A percentile compares a stretch with the other conserved stretches of the same genome.
Conservation (phyloP, 2,329 filamentous ascomycete genomes). For the Neocatenulostroma microsporum region DNA sequence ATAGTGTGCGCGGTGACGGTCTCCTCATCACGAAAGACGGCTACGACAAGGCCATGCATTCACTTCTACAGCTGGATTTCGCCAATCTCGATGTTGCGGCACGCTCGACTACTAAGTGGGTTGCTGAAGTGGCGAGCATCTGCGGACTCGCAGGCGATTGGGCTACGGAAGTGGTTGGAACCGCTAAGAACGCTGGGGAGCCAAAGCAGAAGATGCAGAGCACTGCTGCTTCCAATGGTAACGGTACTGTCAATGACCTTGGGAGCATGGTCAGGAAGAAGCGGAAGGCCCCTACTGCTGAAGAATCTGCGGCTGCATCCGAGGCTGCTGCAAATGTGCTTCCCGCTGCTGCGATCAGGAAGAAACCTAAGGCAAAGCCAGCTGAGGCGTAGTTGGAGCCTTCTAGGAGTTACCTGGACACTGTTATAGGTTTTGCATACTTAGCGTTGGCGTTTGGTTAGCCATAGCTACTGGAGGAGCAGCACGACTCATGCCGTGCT, state of each 20-base stretch:
- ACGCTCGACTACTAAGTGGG: constrained; percentile 62
- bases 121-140: constrained; percentile 50
- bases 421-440: too few relatives aligned
- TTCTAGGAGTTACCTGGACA: too few relatives aligned
- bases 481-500: too few relatives aligned
- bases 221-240: background rate
- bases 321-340: constrained; percentile 42
- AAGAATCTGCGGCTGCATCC: constrained; percentile 2
- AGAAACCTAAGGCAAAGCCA: constrained; percentile 53
- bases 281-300: constrained; percentile 30
- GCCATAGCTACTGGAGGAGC: too few relatives aligned
- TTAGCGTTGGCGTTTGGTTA: too few relatives aligned
- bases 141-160: constrained; percentile 16
- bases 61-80: constrained; percentile 65
- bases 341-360: constrained; percentile 44
- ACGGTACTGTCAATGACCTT: constrained; percentile 23
- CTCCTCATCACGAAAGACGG: constrained; percentile 24
- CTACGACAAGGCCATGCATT: constrained; percentile 47
- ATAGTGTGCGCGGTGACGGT: constrained; percentile 11
- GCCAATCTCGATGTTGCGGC: constrained; percentile 54
- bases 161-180: constrained; percentile 15
- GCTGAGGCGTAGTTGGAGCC: too few relatives aligned
- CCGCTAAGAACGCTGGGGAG: constrained; percentile 7
- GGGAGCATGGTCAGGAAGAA: constrained; percentile 44
- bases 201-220: constrained; percentile 4